Base-by-base conservation (phyloP, 768 basidiomycete species). In the Sporobolomyces pararoseus region DNA sequence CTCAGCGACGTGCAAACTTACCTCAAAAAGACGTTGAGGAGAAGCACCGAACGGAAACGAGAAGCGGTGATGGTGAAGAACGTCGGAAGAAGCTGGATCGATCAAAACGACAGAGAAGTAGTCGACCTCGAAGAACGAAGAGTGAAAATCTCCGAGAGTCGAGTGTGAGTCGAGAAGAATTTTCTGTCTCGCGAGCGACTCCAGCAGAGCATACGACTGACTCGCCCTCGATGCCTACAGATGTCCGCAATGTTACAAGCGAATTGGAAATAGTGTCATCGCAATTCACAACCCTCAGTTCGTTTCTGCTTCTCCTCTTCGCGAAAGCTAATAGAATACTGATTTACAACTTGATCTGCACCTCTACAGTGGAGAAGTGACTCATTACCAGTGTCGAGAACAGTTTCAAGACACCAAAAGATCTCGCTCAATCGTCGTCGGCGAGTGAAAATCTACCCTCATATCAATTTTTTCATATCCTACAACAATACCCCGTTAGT, bases 181-280 rank as follows among this genome's bases (percentile, higher is more conserved):
- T n/a, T 27, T 25, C 25, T 4, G 7, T 29, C 21, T 12, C 50
- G 25, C 7, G 14, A 7, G 46, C 7, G 19, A 10, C 7, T n/a
- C 23, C 7, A 7, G n/a, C 46, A 47, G 7, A 10, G n/a, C 58
- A 46, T 55, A 23, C 63, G 62, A 42, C 63, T 55, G 55, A 25
- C 50, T 64, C 25, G 27, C 59, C 53, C 42, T 19, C 32, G n/a
- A n/a, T 0, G 66, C 34, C 63, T 69, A 21, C 72, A 95, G 93
- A 80, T 98, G 94, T 75, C 94, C 94, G 1, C 90, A 94, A 78
- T 97, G 95, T 77, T 90, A 93, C 77, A 97, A 98, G 76, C 86
- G 94, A 21, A 81, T 98, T 29, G 94, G 94, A 7, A 88, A 87
- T 73, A 93, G 90, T 70, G 92, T 94, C 39, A 94, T 98, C 74